Base-by-base conservation (phyloP, 805 yeast species). In the Alloascoidea hylecoeti region DNA sequence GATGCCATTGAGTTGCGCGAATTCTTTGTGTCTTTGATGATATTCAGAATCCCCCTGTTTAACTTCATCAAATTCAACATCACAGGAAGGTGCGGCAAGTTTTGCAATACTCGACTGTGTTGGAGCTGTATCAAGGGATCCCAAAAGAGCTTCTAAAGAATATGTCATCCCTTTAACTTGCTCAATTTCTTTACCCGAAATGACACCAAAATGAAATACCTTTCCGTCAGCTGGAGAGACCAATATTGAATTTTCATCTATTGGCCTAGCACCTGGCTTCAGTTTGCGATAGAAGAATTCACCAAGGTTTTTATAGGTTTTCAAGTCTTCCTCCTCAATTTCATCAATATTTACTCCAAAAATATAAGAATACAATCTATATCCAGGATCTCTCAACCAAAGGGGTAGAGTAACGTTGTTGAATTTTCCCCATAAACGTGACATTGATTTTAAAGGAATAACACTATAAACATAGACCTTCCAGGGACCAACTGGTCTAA, bases 101-200 rank as follows among this genome's bases (percentile, higher is more conserved):
- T 23, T 23, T 9, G 30, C 30, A 9, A 23, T 23, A 9, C 13
- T 9, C 13, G 30, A 23, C 30, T 9, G 13, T 9, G 30, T 9
- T 9, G 30, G n/a, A 23, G 30, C 30, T 23, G 30, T 9, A 9
- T 23, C 30, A 9, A 23, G 30, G 9, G 30, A 23, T 23, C 99
- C 99, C 35, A 92, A 66, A 39, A 92, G 70, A 5, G 94, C 88
- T 46, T 83, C 89, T 12, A 92, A 69, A 2, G 94, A 78, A 56
- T 92, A 92, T 1, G 94, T 84, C 74, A 92, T 73, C 4, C 98
- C 99, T 60, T 92, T 92, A 32, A 92, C 97, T 57, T 89, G 97
- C 56, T 92, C 97, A 43, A 92, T 85, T 23, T 23, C 30, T n/a
- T n/a, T 23, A 27, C 95, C 95, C 46, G 79, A 70, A 32, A 83